Base-by-base conservation (phyloP, 163 green algal species). In the Coccomyxa subellipsoidea region DNA sequence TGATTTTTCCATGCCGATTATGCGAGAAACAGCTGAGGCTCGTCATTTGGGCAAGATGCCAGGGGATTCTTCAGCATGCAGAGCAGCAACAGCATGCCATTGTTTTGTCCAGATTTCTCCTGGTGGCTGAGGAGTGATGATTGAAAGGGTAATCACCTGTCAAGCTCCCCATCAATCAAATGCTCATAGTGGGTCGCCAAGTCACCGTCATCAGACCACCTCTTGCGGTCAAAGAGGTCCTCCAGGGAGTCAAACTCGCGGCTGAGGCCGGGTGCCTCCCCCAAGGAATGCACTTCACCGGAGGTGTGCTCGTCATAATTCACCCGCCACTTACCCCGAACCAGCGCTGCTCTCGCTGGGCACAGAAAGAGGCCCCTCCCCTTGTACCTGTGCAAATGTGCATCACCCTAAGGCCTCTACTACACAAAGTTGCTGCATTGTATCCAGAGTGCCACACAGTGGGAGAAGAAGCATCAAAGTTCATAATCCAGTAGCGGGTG, bases 361-460 rank as follows among this genome's bases (percentile, higher is more conserved):
- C 95, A 81, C 38, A 99, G 82, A 80, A 98, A 99, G 38, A 96
- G 75, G 12, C 93, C 92, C 23, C 89, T 81, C 38, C 84, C 86
- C 12, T 79, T 38, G 82, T 94, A 93, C 83, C 86, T 88, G 82
- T 66, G 69, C 29, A 59, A 23, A 8, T 59, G 4, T 6, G 21
- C 5, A 6, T 59, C 1, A 59, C 23, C 21, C 3, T 27, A 59
- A 59, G 4, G 3, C 3, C 47, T 18, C 47, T 59, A 21, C 47
- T 23, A 8, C 5, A 59, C 23, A 18, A 59, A 7, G 47, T 27
- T 59, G 47, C 1, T 59, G 3, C 23, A 1, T 8, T 59, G n/a
- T n/a, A n/a, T n/a, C n/a, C n/a, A n/a, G n/a, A n/a, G n/a, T n/a
- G n/a, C n/a, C n/a, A n/a, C n/a, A n/a, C n/a, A n/a, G n/a, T n/a